phyloP scores from a whole-genome alignment of 1,284 basidiomycete genomes.

The Chondrostereum purpureum region DNA sequence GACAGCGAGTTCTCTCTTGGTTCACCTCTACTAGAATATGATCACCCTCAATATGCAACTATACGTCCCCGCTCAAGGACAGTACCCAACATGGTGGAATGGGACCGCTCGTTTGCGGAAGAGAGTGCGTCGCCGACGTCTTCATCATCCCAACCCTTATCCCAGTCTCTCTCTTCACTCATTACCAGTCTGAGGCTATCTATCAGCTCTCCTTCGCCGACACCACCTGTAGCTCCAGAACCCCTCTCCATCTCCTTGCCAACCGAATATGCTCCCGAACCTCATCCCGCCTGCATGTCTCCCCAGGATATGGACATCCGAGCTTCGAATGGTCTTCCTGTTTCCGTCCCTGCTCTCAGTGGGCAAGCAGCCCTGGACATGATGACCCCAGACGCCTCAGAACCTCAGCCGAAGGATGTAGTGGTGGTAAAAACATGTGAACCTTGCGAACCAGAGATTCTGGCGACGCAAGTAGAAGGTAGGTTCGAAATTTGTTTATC shows the following conservation, averaged over 20 bases:
- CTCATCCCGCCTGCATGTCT: slow-evolving; percentile 29
- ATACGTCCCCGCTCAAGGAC: background rate
- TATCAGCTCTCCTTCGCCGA: slow-evolving; percentile 4
- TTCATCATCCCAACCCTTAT: slow-evolving; percentile 1
- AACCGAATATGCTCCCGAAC: slow-evolving; percentile 1
- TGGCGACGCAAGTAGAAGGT: slow-evolving; percentile 65
- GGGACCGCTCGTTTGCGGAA: background rate
- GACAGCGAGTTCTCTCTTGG: background rate
- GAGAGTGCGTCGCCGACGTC: background rate
- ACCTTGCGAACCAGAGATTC: slow-evolving; percentile 53
- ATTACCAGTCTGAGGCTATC: slow-evolving; percentile 10
- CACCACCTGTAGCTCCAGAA: background rate
- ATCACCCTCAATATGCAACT: background rate
- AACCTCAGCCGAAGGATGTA: no score
- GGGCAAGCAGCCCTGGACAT: background rate
- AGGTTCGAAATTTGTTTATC: slow-evolving; percentile 17
- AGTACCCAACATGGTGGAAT: background rate
- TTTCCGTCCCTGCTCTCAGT: background rate
- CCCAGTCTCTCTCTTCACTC: slow-evolving; percentile 6
- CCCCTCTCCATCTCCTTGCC: slow-evolving; percentile 1
- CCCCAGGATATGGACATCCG: slow-evolving; percentile 26
- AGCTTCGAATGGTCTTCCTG: slow-evolving; percentile 1
- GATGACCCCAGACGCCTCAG: background rate
- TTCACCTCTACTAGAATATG: background rate
- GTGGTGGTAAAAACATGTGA: slow-evolving; percentile 53